phyloP scores from a whole-genome alignment of 257 asterid genomes.

The Catharanthus roseus region DNA sequence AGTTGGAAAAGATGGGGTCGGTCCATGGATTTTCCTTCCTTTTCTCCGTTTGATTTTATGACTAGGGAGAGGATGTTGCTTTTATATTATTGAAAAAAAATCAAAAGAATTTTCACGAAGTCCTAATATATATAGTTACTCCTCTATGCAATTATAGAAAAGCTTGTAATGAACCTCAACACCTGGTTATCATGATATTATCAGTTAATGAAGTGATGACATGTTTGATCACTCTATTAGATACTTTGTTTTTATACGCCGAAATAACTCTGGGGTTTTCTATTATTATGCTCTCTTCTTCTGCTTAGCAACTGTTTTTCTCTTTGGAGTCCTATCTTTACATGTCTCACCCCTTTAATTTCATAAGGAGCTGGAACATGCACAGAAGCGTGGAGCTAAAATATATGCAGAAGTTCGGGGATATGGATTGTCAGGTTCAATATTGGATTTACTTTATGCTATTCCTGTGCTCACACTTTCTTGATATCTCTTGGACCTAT shows the following conservation, averaged over 20 bases:
- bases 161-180: not conserved
- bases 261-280: not conserved
- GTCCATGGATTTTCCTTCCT: too few relatives aligned
- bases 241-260: not conserved
- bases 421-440: slow-evolving; percentile 86
- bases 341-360: slow-evolving; percentile 10
- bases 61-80: not conserved
- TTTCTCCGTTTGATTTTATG: not conserved
- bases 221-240: not conserved
- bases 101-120: not conserved
- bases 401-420: slow-evolving; percentile 88
- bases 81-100: not conserved
- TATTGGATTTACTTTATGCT: not conserved
- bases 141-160: not conserved
- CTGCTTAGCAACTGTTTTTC: not conserved
- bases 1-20: not conserved
- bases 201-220: not conserved
- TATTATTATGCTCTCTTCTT: not conserved
- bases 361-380: slow-evolving; percentile 85
- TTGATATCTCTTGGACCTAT: not conserved
- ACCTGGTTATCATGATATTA: not conserved
- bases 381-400: slow-evolving; percentile 80
- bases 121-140: not conserved
- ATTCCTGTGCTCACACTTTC: slow-evolving; percentile 14
- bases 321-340: not conserved